Evolutionary conservation across 2,329 filamentous ascomycete genomes (phyloP).

Genomic region (Colletotrichum agaves): DNA sequence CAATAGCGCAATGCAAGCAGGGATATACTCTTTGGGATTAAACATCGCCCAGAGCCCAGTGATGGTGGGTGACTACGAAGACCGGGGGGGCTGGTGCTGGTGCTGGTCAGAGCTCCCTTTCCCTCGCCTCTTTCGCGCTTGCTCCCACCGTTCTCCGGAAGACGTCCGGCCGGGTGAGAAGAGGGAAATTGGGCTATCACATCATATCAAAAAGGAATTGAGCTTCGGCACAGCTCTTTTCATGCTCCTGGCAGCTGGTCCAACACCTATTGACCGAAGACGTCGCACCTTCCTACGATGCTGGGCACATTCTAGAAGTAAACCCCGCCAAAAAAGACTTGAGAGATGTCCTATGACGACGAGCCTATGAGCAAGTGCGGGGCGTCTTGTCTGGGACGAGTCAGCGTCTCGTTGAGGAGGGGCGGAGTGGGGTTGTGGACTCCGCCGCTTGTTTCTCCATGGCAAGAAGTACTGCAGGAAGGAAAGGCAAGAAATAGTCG

Average conservation of each 20-base stretch:
- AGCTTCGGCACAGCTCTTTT: background rate
- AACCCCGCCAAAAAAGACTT: slow-evolving; percentile 37
- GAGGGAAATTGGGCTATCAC: slow-evolving; percentile 11
- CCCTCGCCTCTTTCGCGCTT: background rate
- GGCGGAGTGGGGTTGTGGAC: slow-evolving; percentile 21
- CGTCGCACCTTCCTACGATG: background rate
- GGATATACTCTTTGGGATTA: slow-evolving; percentile 21
- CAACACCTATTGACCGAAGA: background rate
- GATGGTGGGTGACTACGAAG: background rate
- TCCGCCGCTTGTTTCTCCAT: slow-evolving; percentile 28
- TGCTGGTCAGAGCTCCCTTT: slow-evolving; percentile 31
- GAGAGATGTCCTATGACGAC: slow-evolving; percentile 34
- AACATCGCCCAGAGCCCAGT: slow-evolving; percentile 13
- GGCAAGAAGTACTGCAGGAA: slow-evolving; percentile 20
- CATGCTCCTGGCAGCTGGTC: background rate
- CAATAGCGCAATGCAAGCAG: slow-evolving; percentile 24
- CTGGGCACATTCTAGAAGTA: slow-evolving; percentile 10
- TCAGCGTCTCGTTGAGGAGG: slow-evolving; percentile 28
- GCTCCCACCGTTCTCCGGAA: background rate
- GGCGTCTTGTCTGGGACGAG: slow-evolving; percentile 23
- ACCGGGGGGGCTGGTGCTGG: background rate
- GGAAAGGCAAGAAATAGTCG: background rate
- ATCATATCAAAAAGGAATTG: slow-evolving; percentile 10
- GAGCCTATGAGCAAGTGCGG: slow-evolving; percentile 33
- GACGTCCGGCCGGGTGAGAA: background rate